Evolutionary conservation across 2,329 filamentous ascomycete species (phyloP), one percentile per base, ranked within the genome.

Genomic region (Thielaviopsis ethacetica): DNA sequence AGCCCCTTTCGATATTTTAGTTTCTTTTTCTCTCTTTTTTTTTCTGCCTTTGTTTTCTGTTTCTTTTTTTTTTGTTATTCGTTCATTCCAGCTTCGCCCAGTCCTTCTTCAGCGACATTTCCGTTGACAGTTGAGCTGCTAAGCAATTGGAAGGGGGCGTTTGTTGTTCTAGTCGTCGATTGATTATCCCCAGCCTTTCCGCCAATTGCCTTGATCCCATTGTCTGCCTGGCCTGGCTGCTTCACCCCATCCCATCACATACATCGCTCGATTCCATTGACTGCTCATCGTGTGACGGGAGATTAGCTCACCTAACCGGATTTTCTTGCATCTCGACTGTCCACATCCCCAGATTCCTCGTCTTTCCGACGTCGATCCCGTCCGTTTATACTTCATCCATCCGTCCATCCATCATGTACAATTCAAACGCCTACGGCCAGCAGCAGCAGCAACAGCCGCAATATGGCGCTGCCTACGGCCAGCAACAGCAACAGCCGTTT

Each of bases 381-480:
- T 56, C 50, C 54, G 30, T 34, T 34, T 34, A 34, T 34, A 34
- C 10, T 34, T 12, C 30, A 34, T 34, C 30, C 30, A 53, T 44
- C 59, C 26, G 34, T 61, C 64, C 63, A 67, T 93, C 89, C 19
- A 49, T 49, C 44, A 49, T 49, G 44, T 49, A 21, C 65, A 88
- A 85, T 70, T 87, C 88, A 65, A 94, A 87, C 76, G 84, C 87
- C 64, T 96, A 85, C 72, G 74, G 55, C 50, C 77, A 77, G 63
- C 82, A 60, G 30, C 58, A 71, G 66, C 53, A 80, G 58, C 72
- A 71, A 61, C 73, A 73, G 62, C 53, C 38, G 12, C 38, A 44
- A n/a, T 44, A 17, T 44, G 38, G 38, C 38, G 13, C 38, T 44
- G 84, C 87, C 64, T 96, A 85, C 72, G 74, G 54, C 50, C 77